A percentile compares a stretch with the other conserved stretches of the same genome.
phyloP scores from a whole-genome alignment of 192 early-diverging fungal species.

The Podochytrium sp. region DNA sequence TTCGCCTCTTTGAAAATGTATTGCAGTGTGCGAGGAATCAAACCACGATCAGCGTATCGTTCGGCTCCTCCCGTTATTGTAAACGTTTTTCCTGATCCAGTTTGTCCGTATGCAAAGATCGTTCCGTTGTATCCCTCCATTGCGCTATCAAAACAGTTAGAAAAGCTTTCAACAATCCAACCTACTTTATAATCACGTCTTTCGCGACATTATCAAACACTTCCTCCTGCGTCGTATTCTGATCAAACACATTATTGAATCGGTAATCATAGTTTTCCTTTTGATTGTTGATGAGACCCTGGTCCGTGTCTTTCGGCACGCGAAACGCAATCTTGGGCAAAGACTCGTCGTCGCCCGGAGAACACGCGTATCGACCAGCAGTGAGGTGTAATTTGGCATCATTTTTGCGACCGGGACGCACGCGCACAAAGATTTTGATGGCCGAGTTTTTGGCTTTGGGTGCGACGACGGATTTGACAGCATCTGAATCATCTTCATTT shows the following conservation, averaged over 20 bases:
- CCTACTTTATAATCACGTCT: constrained; percentile 58
- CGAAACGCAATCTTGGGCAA: constrained; percentile 48
- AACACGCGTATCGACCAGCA: constrained; percentile 36
- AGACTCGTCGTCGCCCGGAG: not conserved
- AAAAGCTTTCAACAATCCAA: not conserved
- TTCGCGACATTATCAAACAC: constrained; percentile 68
- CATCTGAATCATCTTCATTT: not conserved
- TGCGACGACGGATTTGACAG: not conserved
- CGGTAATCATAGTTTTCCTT: constrained; percentile 56
- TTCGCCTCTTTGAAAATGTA: constrained; percentile 58
- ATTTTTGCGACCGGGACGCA: constrained; percentile 44
- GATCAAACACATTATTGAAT: constrained; percentile 64
- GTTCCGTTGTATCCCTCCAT: constrained; percentile 70
- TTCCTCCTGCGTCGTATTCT: constrained; percentile 57
- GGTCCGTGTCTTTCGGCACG: constrained; percentile 53
- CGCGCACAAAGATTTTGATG: constrained; percentile 59
- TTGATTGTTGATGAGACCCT: constrained; percentile 62
- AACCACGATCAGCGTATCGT: constrained; percentile 60
- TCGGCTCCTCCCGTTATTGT: constrained; percentile 70
- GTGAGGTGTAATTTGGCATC: constrained; percentile 34
- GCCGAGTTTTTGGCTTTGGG: constrained; percentile 22
- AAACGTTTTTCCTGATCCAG: constrained; percentile 71
- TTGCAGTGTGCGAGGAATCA: constrained; percentile 65
- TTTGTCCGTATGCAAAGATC: constrained; percentile 69
- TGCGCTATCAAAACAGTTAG: constrained; percentile 32